Base-by-base conservation (phyloP, 2,329 filamentous ascomycete genomes). In the Mycogone perniciosa region DNA sequence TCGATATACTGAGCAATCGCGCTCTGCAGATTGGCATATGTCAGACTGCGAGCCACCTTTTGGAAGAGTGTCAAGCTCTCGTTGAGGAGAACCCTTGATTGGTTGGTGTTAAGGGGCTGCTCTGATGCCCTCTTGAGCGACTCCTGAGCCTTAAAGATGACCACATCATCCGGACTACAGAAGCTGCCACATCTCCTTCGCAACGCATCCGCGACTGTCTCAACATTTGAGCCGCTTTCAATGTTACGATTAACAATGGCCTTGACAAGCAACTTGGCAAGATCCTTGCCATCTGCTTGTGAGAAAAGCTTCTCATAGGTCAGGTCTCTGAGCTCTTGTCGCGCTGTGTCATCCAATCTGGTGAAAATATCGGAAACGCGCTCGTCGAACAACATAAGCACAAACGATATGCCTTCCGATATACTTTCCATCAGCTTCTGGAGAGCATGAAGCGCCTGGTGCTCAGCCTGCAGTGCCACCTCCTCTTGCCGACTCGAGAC, bases 241-340 rank as follows among this genome's bases (percentile, higher is more conserved):
- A 99, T 99, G 67, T 96, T 99, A 62, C 91, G 85, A 67, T 97
- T 97, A 49, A 99, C 93, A 62, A 99, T 97, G 1, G 92, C 90
- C 67, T 97, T 99, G 51, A 99, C 93, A 1, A 99, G 76, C 50
- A 96, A 81, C 68, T 96, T 96, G 3, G 92, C 95, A 27, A 97
- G 80, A 8, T 96, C 89, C 60, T 89, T 89, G 31, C 93, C 93
- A 13, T 83, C 77, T 5, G 78, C 70, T 39, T 86, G 83, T 4
- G 89, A 88, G 67, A 99, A 97, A 0, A 99, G 80, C 42, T 82
- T 80, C 66, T 97, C 89, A 62, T 89, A 99, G 0, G 89, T 96
- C 48, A 99, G 77, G 34, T 85, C 80, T 52, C 81, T 79, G 47
- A 95, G 82, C 53, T 83, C 80, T 56, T 84, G 77, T 53, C 85